Percentiles rank a stretch among this genome's conserved stretches.
Evolutionary conservation across 2,329 filamentous ascomycete genomes (phyloP).

Genomic region (Alternaria atra): DNA sequence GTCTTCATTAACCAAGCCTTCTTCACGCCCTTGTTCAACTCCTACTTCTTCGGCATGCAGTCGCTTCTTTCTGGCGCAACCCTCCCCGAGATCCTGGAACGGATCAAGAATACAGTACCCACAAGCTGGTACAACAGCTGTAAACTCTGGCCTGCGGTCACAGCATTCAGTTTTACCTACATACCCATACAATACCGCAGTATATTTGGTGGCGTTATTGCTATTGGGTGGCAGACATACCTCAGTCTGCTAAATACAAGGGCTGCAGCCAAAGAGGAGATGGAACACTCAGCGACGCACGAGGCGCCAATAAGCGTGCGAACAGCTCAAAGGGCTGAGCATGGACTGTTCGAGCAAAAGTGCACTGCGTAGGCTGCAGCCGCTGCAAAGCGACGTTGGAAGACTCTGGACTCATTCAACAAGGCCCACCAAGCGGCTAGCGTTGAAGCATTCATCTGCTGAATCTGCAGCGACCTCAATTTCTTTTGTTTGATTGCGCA

Average conservation of each 20-base stretch:
- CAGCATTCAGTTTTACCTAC: slow-evolving; percentile 87
- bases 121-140: slow-evolving; percentile 78
- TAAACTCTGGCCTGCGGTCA: slow-evolving; percentile 89
- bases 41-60: slow-evolving; percentile 64
- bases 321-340: slow-evolving; percentile 10
- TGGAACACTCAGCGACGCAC: slow-evolving; percentile 26
- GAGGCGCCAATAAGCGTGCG: slow-evolving; percentile 1
- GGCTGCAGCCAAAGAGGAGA: slow-evolving; percentile 68
- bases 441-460: slow-evolving; percentile 9
- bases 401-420: neutral
- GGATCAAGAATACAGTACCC: slow-evolving; percentile 79
- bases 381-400: neutral
- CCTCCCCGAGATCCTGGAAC: slow-evolving; percentile 70
- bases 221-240: slow-evolving; percentile 93
- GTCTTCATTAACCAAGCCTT: slow-evolving; percentile 79
- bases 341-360: slow-evolving; percentile 21
- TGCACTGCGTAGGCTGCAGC: slow-evolving; percentile 21
- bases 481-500: slow-evolving; percentile 20
- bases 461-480: neutral
- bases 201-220: slow-evolving; percentile 78
- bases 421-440: neutral
- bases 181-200: slow-evolving; percentile 80
- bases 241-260: slow-evolving; percentile 79
- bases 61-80: slow-evolving; percentile 66
- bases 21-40: slow-evolving; percentile 75